phyloP scores from a whole-genome alignment of 805 yeast genomes.

The Danielia oregonensis region DNA sequence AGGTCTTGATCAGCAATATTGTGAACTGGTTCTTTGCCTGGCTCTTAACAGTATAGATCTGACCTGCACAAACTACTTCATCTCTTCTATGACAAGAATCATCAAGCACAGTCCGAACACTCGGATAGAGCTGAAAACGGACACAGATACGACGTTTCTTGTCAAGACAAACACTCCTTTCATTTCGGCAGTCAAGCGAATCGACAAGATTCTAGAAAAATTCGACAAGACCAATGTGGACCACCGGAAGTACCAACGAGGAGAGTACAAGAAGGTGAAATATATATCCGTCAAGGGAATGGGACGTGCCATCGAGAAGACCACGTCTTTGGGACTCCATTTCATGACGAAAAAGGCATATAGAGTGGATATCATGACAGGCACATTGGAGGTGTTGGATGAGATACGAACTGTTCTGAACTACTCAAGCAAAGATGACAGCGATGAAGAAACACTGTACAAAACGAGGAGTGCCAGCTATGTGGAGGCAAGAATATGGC shows the following conservation, averaged over 20 bases:
- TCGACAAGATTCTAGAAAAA: constrained; percentile 47
- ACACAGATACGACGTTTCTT: constrained; percentile 47
- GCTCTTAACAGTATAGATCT: too few relatives aligned
- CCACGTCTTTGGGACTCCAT: constrained; percentile 57
- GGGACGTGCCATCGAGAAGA: constrained; percentile 65
- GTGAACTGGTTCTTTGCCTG: too few relatives aligned
- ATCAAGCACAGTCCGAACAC: constrained; percentile 56
- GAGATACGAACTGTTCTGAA: constrained; percentile 40
- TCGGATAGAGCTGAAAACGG: constrained; percentile 36
- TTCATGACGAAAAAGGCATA: constrained; percentile 50
- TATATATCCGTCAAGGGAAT: constrained; percentile 64
- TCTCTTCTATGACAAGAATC: constrained; percentile 20
- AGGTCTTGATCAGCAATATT: too few relatives aligned
- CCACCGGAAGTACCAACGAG: constrained; percentile 24
- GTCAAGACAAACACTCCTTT: constrained; percentile 68
- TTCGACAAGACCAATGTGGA: constrained; percentile 26
- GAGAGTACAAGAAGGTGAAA: constrained; percentile 36
- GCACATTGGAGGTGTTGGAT: constrained; percentile 66
- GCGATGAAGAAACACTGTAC: constrained; percentile 31
- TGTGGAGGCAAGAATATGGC: constrained; percentile 43
- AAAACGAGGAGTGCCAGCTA: constrained; percentile 46
- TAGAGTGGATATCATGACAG: constrained; percentile 59
- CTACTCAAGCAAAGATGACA: constrained; percentile 15
- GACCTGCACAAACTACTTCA: constrained; percentile 5
- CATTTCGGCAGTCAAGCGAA: constrained; percentile 66